Conservation (phyloP, 2,329 filamentous ascomycete genomes). For the Aspergillus ustus region DNA sequence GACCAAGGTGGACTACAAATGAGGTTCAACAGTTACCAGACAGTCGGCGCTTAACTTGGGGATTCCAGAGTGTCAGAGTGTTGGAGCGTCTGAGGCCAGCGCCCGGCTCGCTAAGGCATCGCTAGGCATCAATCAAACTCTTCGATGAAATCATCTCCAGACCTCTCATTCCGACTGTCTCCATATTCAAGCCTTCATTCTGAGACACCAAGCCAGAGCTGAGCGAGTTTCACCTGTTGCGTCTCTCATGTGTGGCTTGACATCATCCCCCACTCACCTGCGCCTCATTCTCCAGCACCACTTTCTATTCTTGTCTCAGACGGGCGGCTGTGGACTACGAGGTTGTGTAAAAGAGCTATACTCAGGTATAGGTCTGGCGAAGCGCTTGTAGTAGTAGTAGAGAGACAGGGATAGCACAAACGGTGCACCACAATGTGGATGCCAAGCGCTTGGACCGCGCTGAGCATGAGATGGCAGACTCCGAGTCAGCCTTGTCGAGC, state of each 20-base stretch:
- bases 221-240: constrained; percentile 8
- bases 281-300: constrained; percentile 7
- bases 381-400: not conserved
- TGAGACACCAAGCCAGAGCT: constrained; percentile 10
- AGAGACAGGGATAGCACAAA: not conserved
- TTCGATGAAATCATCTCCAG: constrained; percentile 12
- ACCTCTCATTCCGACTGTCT: not conserved
- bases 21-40: not conserved
- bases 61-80: not conserved
- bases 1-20: constrained; percentile 3
- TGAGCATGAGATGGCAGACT: not conserved
- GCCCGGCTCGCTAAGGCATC: constrained; percentile 16
- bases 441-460: constrained; percentile 3
- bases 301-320: not conserved
- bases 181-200: not conserved
- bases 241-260: constrained; percentile 18
- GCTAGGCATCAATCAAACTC: constrained; percentile 25
- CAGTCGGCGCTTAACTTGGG: constrained; percentile 7
- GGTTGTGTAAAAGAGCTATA: not conserved
- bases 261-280: constrained; percentile 21
- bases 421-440: not conserved
- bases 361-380: no score
- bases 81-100: not conserved
- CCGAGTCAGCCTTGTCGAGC: constrained; percentile 11
- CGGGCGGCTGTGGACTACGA: not conserved